Evolutionary conservation across 2,329 filamentous ascomycete species (phyloP).

Genomic region (Penicillium sp.): DNA sequence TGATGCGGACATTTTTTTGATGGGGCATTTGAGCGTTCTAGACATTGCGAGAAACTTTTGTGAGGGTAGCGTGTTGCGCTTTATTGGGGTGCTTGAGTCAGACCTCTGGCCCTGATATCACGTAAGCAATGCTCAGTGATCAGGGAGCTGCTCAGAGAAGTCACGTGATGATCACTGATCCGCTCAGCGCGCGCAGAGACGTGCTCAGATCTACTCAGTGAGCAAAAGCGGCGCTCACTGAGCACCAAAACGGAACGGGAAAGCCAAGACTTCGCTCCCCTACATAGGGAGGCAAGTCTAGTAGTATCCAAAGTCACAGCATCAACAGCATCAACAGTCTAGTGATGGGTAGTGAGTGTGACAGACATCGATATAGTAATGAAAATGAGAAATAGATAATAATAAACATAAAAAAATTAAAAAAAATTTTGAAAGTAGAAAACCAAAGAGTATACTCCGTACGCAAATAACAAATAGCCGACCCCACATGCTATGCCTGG

Average conservation of each 20-base stretch:
- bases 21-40: neutral
- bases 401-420: too few relatives aligned
- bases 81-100: neutral
- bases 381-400: too few relatives aligned
- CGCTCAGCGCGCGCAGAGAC: conserved; percentile 2
- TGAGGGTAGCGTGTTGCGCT: neutral
- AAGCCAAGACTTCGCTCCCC: neutral
- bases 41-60: neutral
- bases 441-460: too few relatives aligned
- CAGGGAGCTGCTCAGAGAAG: neutral
- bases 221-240: conserved; percentile 1
- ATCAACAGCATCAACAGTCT: too few relatives aligned
- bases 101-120: neutral
- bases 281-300: too few relatives aligned
- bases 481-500: neutral
- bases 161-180: conserved; percentile 6
- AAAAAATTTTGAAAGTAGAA: too few relatives aligned
- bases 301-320: too few relatives aligned
- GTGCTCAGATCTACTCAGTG: neutral
- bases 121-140: neutral
- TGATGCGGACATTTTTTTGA: neutral
- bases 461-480: too few relatives aligned
- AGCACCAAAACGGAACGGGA: neutral
- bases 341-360: too few relatives aligned
- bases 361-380: too few relatives aligned